Conservation (phyloP, 2,329 filamentous ascomycete genomes). For the Trichoderma citrinoviride region DNA sequence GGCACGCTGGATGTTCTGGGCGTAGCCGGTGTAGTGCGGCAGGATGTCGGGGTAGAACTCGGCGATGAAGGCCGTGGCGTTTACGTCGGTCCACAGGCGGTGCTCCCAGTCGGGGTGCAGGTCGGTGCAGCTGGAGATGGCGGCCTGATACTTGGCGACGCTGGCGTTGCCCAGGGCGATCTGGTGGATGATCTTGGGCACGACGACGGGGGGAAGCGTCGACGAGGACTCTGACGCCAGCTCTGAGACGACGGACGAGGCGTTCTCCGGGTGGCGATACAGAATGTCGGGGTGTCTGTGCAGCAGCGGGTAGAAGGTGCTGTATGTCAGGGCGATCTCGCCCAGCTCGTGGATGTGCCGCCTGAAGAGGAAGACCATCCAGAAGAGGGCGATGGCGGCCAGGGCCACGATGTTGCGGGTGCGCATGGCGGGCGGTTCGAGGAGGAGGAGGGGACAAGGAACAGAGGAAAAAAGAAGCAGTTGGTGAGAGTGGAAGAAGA, state of each 20-base stretch:
- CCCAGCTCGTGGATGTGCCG: constrained; percentile 20
- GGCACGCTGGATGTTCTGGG: constrained; percentile 28
- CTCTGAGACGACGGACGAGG: background rate
- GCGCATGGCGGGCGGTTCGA: constrained; percentile 10
- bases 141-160: constrained; percentile 35
- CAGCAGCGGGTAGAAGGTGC: constrained; percentile 22
- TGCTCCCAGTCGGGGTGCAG: constrained; percentile 28
- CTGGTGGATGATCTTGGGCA: constrained; percentile 31
- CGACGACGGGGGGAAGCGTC: background rate
- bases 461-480: background rate
- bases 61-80: constrained; percentile 27
- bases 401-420: constrained; percentile 16
- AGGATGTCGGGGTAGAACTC: constrained; percentile 27
- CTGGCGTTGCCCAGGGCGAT: constrained; percentile 41
- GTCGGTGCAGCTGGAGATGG: constrained; percentile 25
- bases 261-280: constrained; percentile 18
- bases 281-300: constrained; percentile 16
- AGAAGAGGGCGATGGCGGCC: constrained; percentile 16
- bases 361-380: constrained; percentile 16
- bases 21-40: constrained; percentile 27
- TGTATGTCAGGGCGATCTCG: constrained; percentile 21
- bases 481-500: background rate
- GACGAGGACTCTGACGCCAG: background rate
- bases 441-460: background rate
- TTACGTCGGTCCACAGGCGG: constrained; percentile 28